Evolutionary conservation across 257 asterid species (phyloP), one percentile per base, ranked within the genome.

Genomic region (Nicotiana tabacum): DNA sequence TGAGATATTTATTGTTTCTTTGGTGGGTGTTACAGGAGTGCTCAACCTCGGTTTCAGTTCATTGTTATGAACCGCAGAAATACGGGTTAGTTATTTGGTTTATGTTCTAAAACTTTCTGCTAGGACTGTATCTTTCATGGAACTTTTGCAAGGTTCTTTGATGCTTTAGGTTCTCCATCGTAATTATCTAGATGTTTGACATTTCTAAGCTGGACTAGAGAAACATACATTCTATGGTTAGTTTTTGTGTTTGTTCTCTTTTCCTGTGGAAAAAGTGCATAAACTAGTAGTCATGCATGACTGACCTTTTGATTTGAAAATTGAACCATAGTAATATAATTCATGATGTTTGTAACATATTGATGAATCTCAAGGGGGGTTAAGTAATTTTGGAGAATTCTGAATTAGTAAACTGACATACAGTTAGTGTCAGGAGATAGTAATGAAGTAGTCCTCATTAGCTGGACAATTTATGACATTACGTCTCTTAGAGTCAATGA

Each of bases 41-140:
- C 90, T 30, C 91, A 87, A 66, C 94, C 96, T 21, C 88, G 89
- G 84, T 92, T 88, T 85, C 96, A 92, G 91, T 92, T 92, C 82
- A 88, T 90, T 64, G 96, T 92, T 17, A 89, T 92, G 93, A 92
- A 92, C 89, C 90, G 92, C 29, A 89, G 90, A 60, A 89, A 84
- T 69, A 88, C 90, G 30, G 96, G 96, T 92, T 68, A 81, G 85
- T 85, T 30, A 27, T 66, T 84, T 30, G 32, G n/a, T 57, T 76
- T 77, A 21, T 77, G 30, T 27, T 13, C 27, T 61, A 35, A 74
- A 74, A 24, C 7, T 48, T 32, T 48, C 43, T 48, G 24, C 61
- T 74, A 24, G 24, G 61, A 48, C 1, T 74, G 62, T 6, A 74
- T 46, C 37, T 27, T 72, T 74, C 43, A 2, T 6, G 15, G 62